Conservation (phyloP, 2,329 filamentous ascomycete genomes). For the Fusarium sp. region DNA sequence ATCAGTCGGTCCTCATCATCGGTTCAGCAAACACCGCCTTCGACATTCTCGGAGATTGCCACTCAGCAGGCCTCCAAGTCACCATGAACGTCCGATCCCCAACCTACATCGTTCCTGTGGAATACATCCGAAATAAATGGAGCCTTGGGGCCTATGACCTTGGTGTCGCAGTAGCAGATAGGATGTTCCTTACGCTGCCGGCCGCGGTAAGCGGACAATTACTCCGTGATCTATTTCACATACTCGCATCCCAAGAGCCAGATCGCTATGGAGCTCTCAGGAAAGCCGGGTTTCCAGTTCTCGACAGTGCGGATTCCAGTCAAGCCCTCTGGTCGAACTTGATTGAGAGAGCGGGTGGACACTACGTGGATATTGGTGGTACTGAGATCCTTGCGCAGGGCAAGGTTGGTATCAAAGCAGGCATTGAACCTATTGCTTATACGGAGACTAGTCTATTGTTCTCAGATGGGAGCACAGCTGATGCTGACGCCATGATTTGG, state of each 20-base stretch:
- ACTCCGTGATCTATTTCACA: neutral
- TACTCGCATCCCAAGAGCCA: conserved; percentile 21
- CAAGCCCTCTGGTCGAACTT: conserved; percentile 16
- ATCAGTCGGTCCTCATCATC: conserved; percentile 20
- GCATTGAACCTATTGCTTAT: conserved; percentile 6
- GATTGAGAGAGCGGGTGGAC: conserved; percentile 16
- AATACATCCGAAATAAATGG: conserved; percentile 14
- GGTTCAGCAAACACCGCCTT: conserved; percentile 35
- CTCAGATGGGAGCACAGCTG: conserved; percentile 11
- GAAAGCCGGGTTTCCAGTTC: conserved; percentile 7
- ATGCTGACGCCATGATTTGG: conserved; percentile 25
- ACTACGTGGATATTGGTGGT: conserved; percentile 27
- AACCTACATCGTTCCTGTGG: conserved; percentile 29
- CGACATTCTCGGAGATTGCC: conserved; percentile 27
- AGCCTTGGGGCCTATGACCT: conserved; percentile 19
- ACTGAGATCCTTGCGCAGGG: conserved; percentile 7
- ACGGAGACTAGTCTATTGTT: conserved; percentile 8
- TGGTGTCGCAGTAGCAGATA: conserved; percentile 10
- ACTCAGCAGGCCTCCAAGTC: neutral
- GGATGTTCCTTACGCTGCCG: conserved; percentile 17
- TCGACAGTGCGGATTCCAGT: conserved; percentile 4
- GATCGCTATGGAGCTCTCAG: conserved; percentile 14
- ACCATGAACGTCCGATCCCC: conserved; percentile 27
- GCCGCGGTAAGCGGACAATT: conserved; percentile 10
- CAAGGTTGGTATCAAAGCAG: conserved; percentile 14